A percentile compares a stretch with the other conserved stretches of the same genome.
Evolutionary conservation across 2,329 filamentous ascomycete genomes (phyloP).

Genomic region (Cladosporium sp.): DNA sequence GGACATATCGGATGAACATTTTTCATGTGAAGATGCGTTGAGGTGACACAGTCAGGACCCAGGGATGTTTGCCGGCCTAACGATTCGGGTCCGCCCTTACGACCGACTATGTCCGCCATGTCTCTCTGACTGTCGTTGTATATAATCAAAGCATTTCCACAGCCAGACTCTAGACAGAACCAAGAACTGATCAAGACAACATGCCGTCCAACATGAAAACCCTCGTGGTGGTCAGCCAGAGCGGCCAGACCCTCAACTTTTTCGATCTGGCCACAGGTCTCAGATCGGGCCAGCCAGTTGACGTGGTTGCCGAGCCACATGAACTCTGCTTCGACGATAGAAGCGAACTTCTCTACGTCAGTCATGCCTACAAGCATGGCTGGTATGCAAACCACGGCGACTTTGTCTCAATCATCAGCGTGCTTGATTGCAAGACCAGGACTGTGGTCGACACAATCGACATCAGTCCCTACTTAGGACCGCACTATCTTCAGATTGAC

Average conservation of each 20-base stretch:
- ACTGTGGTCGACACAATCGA: conserved; percentile 13
- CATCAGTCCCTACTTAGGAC: conserved; percentile 14
- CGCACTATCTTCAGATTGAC: conserved; percentile 13
- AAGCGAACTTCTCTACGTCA: conserved; percentile 14
- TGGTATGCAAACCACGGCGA: conserved; percentile 14
- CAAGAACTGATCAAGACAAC: no score
- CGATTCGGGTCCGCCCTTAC: not conserved
- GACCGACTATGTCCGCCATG: not conserved
- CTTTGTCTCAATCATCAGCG: conserved; percentile 7
- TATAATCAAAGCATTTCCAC: no score
- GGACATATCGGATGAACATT: no score
- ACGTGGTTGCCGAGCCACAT: conserved; percentile 14
- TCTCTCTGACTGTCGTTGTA: not conserved
- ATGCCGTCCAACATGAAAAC: not conserved
- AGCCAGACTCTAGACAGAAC: no score
- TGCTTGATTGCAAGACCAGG: conserved; percentile 13
- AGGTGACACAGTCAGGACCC: no score
- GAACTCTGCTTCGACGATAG: conserved; percentile 15
- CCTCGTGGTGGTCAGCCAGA: conserved; percentile 15
- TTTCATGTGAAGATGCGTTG: no score
- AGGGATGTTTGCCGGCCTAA: not conserved
- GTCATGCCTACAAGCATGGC: conserved; percentile 15
- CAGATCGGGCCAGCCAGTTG: conserved; percentile 2
- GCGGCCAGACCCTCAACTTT: conserved; percentile 11
- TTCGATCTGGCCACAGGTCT: conserved; percentile 11